Conservation (phyloP, 1,139 yeast genomes). For the Suhomyces bribrorum region DNA sequence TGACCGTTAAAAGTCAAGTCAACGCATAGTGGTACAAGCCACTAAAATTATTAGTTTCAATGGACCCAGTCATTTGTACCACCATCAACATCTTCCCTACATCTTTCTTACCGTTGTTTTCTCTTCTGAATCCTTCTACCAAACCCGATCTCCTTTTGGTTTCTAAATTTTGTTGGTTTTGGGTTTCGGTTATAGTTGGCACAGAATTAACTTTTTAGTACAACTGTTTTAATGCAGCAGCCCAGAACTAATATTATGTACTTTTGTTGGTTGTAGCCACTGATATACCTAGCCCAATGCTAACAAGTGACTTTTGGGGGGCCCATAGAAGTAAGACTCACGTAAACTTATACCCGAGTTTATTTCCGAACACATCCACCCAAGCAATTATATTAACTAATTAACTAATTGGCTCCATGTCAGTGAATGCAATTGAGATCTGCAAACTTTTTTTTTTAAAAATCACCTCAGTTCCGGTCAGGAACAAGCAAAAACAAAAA, state of each 20-base stretch:
- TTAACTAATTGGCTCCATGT: constrained; percentile 3
- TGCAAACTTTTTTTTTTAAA: constrained; percentile 4
- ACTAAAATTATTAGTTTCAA: too few species aligned
- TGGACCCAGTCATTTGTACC: too few species aligned
- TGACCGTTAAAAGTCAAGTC: too few species aligned
- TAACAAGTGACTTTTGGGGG: too few species aligned
- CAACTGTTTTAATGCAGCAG: constrained; percentile 1
- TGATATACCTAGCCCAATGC: too few species aligned
- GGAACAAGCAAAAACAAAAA: constrained; percentile 3
- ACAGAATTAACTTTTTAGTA: not conserved
- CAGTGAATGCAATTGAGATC: constrained; percentile 6
- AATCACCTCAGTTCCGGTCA: constrained; percentile 2
- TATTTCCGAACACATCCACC: too few species aligned
- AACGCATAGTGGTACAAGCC: too few species aligned
- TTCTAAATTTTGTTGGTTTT: not conserved
- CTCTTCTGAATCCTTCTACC: too few species aligned
- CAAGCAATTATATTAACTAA: not conserved
- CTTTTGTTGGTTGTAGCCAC: not conserved
- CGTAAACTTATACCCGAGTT: not conserved
- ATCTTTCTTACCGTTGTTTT: too few species aligned
- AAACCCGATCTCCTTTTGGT: too few species aligned
- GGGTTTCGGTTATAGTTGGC: not conserved
- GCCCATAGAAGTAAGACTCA: too few species aligned
- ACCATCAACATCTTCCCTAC: too few species aligned
- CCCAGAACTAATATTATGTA: not conserved